Base-by-base conservation (phyloP, 75 land plant species). In the Cryptomeria japonica region DNA sequence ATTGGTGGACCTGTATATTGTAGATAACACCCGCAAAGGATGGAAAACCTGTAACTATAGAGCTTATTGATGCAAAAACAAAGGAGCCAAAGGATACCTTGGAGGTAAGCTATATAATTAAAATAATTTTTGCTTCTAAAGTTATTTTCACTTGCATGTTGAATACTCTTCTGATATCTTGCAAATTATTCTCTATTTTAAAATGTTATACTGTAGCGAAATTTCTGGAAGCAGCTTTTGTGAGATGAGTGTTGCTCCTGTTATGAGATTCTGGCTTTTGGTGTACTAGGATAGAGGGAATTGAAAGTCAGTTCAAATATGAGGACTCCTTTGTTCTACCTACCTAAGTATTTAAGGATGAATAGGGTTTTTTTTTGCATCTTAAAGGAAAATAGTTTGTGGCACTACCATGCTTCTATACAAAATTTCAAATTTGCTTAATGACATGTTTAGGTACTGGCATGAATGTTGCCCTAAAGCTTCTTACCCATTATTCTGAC, bases 1-100 rank as follows among this genome's bases (percentile, higher is more conserved):
- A 12, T 87, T n/a, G 5, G 36, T 84, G 68, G 19, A 31, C 36
- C 80, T 86, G 18, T 89, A 28, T 87, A 39, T 28, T 90, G 84
- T 89, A 98, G 99, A 96, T 98, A n/a, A 98, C 99, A 68, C 99
- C 99, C 42, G 99, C 99, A 31, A 98, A 92, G 90, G 95, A 98
- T 92, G 99, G 99, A 34, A 97, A 91, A 88, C 99, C 99, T 83
- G 99, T 98, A 14, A 88, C 61, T 1, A 97, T 98, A 87, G 99
- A 98, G 88, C 96, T 98, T 77, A 92, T 94, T 88, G 99, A 98
- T 92, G 95, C 99, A 25, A 98, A 97, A 83, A 98, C 99, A 49
- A 98, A 97, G 93, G 99, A 98, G 93, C 96, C 91, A 34, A 97
- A 95, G 89, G 99, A 96, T 38, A 93, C 96, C 51, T 85, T 98